Base-by-base conservation (phyloP, 768 basidiomycete genomes). In the Lactarius quietus region DNA sequence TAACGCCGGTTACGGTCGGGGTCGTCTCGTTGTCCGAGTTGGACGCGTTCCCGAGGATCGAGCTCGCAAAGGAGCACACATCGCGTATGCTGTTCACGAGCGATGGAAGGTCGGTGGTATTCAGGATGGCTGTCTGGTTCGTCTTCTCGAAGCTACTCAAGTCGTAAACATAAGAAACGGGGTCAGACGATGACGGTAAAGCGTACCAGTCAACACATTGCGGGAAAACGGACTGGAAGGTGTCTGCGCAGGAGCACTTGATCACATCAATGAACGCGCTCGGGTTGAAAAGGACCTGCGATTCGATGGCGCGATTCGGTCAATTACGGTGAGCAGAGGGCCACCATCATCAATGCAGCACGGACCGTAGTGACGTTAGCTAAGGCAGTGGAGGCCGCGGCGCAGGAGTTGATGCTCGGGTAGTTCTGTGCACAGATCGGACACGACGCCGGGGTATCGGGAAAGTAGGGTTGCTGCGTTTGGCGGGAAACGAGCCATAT, bases 141-240 rank as follows among this genome's bases (percentile, higher is more conserved):
- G 86, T 88, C 69, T 78, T 72, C 63, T 80, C 78, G 74, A 87
- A 87, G 73, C 85, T 86, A 54, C 23, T 33, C 29, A n/a, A n/a
- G 17, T 23, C 3, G 43, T 45, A 20, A 35, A 41, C 45, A 18
- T n/a, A 26, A 53, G 35, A 35, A 26, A n/a, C 7, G n/a, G 17
- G 2, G 10, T 3, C 10, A 26, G n/a, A 28, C 18, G 26, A 53
- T 31, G 26, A 31, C 17, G 38, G 56, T 9, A n/a, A 20, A 35
- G 55, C 77, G 35, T 55, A 86, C 85, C 87, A 88, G 70, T 88
- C 86, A 43, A 84, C 84, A 65, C 86, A 89, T 77, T 88, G 85
- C 41, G 86, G 86, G 74, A 82, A 81, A 12, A 72, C 74, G 57
- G 74, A 66, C 64, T 79, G 74, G 73, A 81, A 82, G 3, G 81